Conservation (phyloP, 768 basidiomycete genomes). For the Holtermannia corniformis region DNA sequence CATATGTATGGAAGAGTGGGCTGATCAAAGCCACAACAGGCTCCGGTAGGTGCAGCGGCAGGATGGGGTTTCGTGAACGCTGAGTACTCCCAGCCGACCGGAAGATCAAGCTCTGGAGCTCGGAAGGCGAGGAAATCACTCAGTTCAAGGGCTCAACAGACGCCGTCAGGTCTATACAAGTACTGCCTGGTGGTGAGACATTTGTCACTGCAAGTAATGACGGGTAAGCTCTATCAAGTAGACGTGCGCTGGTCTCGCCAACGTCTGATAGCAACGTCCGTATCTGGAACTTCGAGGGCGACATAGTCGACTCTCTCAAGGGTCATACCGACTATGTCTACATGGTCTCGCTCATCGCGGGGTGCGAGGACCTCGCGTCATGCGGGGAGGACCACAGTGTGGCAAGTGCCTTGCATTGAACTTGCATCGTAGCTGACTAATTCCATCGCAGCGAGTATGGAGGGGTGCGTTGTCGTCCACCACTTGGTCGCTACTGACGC, state of each 20-base stretch:
- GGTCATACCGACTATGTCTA: constrained; percentile 38
- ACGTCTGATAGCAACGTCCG: constrained; percentile 16
- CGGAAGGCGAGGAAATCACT: constrained; percentile 9
- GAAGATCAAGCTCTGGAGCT: constrained; percentile 23
- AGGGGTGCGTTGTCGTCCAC: constrained; percentile 12
- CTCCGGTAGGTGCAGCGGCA: not conserved
- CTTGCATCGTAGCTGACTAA: not conserved
- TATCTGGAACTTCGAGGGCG: constrained; percentile 21
- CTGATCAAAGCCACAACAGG: not conserved
- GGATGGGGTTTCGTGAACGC: not conserved
- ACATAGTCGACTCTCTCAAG: constrained; percentile 7
- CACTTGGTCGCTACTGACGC: no score
- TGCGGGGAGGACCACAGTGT: constrained; percentile 38
- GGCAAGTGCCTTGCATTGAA: constrained; percentile 11
- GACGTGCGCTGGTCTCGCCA: not conserved
- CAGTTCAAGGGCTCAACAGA: constrained; percentile 22
- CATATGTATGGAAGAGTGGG: not conserved
- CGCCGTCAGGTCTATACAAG: constrained; percentile 25
- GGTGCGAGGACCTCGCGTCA: constrained; percentile 15
- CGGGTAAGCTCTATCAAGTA: constrained; percentile 17
- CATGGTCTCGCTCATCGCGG: constrained; percentile 7
- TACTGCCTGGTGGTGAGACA: constrained; percentile 10
- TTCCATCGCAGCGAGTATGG: constrained; percentile 30
- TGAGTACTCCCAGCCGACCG: constrained; percentile 21
- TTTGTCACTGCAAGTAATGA: constrained; percentile 34